Conservation (phyloP, 805 yeast genomes). For the Cyberlindnera maritima region DNA sequence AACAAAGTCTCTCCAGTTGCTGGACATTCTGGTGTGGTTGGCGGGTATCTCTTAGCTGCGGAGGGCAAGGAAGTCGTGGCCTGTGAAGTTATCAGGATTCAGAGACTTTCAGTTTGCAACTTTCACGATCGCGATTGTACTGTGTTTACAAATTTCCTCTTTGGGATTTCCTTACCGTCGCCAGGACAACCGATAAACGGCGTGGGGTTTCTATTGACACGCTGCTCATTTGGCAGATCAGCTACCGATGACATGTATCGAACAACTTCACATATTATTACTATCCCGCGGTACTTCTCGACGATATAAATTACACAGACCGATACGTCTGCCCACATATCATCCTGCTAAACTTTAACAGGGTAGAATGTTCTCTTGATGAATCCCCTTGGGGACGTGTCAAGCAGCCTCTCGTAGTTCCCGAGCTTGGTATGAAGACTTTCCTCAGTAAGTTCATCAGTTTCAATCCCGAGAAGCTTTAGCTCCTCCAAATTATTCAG, state of each 20-base stretch:
- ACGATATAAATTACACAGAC: too few relatives aligned
- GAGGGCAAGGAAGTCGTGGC: too few relatives aligned
- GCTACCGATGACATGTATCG: too few relatives aligned
- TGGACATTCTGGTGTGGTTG: slow-evolving; percentile 4
- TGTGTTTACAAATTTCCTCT: slow-evolving; percentile 17
- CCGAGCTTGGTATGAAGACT: background rate
- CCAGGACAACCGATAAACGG: background rate
- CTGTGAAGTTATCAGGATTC: too few relatives aligned
- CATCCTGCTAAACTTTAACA: slow-evolving; percentile 9
- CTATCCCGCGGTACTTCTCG: too few relatives aligned
- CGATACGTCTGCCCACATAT: too few relatives aligned
- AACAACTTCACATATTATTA: too few relatives aligned
- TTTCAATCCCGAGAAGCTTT: background rate
- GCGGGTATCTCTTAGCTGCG: too few relatives aligned
- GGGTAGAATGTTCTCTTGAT: slow-evolving; percentile 16
- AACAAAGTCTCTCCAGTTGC: slow-evolving; percentile 16
- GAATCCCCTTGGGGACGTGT: slow-evolving; percentile 2
- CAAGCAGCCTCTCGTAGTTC: slow-evolving; percentile 11
- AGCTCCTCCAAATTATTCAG: background rate
- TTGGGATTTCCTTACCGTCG: slow-evolving; percentile 2
- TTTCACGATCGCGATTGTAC: background rate
- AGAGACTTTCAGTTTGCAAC: background rate
- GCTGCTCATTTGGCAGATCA: background rate
- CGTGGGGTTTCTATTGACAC: background rate
- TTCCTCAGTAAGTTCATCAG: slow-evolving; percentile 4